Conservation (phyloP, 805 yeast genomes). For the Cyberlindnera bimundalis region DNA sequence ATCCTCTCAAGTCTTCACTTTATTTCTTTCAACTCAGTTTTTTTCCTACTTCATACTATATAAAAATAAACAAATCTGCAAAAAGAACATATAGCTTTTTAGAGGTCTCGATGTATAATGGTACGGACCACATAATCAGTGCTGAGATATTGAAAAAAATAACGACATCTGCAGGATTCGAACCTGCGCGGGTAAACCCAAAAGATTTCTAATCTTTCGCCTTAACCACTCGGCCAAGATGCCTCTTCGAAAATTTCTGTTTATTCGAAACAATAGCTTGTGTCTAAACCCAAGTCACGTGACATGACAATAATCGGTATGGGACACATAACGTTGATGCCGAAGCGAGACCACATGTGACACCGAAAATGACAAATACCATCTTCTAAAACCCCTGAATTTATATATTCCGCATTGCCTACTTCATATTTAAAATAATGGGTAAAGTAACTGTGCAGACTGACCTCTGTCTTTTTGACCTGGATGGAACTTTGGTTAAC, state of each 20-base stretch:
- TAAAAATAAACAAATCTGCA: too few relatives aligned
- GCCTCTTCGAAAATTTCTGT: constrained; percentile 25
- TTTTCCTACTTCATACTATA: too few relatives aligned
- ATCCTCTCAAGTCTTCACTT: too few relatives aligned
- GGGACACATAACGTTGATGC: too few relatives aligned
- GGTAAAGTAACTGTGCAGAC: constrained; percentile 18
- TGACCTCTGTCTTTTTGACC: constrained; percentile 56
- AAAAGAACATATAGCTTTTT: too few relatives aligned
- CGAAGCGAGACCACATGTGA: too few relatives aligned
- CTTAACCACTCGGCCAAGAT: constrained; percentile 65
- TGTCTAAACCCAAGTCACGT: background rate
- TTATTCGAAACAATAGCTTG: background rate
- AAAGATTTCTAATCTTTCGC: constrained; percentile 61
- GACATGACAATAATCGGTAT: background rate
- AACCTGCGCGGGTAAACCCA: constrained; percentile 63
- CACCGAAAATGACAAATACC: too few relatives aligned
- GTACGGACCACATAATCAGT: too few relatives aligned
- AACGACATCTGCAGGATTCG: constrained; percentile 73
- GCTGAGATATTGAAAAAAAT: constrained; percentile 7
- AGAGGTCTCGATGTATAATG: too few relatives aligned
- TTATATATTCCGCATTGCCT: too few relatives aligned
- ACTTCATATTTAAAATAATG: constrained; percentile 10
- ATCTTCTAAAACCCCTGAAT: too few relatives aligned
- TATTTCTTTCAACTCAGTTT: too few relatives aligned
- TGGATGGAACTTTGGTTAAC: constrained; percentile 84